Evolutionary conservation across 2,329 filamentous ascomycete species (phyloP), one percentile per base, ranked within the genome.

Genomic region (Aspergillus japonicus): DNA sequence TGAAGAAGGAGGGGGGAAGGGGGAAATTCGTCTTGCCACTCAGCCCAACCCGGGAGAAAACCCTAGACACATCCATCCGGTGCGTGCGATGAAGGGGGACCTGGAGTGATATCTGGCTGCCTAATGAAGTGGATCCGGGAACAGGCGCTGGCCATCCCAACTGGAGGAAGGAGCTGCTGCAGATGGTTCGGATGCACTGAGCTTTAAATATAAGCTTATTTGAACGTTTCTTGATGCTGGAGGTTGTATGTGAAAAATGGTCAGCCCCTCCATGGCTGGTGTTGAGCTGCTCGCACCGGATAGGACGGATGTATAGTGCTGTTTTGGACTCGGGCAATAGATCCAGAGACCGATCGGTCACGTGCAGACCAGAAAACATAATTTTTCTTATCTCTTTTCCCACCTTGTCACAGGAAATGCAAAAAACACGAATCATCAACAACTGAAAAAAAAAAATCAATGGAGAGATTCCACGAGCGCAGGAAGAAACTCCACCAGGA

Each of bases 181-280:
- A 21, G 42, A 35, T 26, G 51, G 24, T 19, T 24, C 33, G 51
- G 51, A 42, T 42, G 35, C 42, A 29, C 53, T 55, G 42, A 47
- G 29, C 24, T 56, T 64, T 51, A 59, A 60, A 62, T n/a, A 62
- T 66, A 66, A 66, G 64, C 64, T 66, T 66, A 66, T 59, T 54
- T 65, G 21, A 29, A 63, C 59, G 47, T 58, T 47, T 5, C 11
- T 26, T 33, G 31, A 31, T 47, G 8, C 11, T 53, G 39, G 47
- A 48, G n/a, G 47, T 16, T 23, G 52, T 5, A 12, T 35, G n/a
- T 47, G 24, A 47, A 19, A 19, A 47, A 44, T n/a, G 3, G 44
- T 31, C 24, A 12, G 6, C 16, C 7, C 3, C 14, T 42, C 19
- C 39, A 50, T 29, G 33, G 42, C 14, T 54, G 24, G 48, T 57